Evolutionary conservation across 768 basidiomycete species (phyloP).

Genomic region (Cubamyces sp.): DNA sequence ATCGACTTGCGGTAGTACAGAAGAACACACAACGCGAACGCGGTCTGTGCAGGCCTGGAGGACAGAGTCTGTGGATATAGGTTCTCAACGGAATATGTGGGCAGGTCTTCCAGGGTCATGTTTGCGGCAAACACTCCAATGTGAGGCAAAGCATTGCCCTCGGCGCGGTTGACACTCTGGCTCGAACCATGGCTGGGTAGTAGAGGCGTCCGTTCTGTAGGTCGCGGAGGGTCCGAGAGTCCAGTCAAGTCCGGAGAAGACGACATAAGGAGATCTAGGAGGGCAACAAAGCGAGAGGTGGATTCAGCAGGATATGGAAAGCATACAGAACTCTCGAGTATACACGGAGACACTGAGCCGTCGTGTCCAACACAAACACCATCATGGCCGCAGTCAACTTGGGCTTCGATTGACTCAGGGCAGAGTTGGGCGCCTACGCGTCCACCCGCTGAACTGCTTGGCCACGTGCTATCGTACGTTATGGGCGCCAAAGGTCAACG

Average conservation of each 20-base stretch:
- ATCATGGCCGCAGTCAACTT: too few relatives aligned
- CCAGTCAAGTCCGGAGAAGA: too few relatives aligned
- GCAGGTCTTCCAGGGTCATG: constrained; percentile 19
- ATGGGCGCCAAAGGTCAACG: constrained; percentile 12
- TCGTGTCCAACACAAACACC: too few relatives aligned
- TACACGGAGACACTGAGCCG: too few relatives aligned
- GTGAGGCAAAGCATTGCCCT: constrained; percentile 1
- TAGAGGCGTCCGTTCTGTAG: constrained; percentile 29
- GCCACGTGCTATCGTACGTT: constrained; percentile 11
- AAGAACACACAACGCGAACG: constrained; percentile 32
- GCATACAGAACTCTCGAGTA: background rate
- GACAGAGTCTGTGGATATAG: constrained; percentile 21
- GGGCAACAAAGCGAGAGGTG: too few relatives aligned
- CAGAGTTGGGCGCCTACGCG: too few relatives aligned
- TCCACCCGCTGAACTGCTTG: too few relatives aligned
- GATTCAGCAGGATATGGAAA: background rate
- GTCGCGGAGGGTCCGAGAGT: background rate
- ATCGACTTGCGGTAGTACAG: constrained; percentile 26
- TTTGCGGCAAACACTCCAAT: constrained; percentile 25
- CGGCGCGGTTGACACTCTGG: background rate
- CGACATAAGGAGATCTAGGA: too few relatives aligned
- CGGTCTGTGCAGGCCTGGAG: constrained; percentile 15
- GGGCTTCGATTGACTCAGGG: too few relatives aligned
- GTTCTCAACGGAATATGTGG: constrained; percentile 7
- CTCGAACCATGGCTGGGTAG: constrained; percentile 8